Base-by-base conservation (phyloP, 2,329 filamentous ascomycete genomes). In the Pestalotiopsis sp. region DNA sequence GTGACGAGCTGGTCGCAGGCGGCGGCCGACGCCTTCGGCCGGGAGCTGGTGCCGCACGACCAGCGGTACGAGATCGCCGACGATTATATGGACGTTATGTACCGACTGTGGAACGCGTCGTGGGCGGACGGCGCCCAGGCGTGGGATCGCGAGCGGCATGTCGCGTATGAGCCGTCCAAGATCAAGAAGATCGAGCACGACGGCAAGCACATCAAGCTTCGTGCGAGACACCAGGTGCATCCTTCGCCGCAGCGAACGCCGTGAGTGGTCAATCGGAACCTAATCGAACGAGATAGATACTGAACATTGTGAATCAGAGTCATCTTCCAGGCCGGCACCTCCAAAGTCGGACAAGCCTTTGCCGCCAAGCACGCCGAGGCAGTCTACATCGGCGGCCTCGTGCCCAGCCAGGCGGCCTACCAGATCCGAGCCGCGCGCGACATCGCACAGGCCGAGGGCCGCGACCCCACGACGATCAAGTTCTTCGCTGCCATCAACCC, bases 161-260 rank as follows among this genome's bases (percentile, higher is more conserved):
- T 73, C 0, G 81, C 81, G 40, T 78, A 76, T 1, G 73, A 79
- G 40, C 77, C 79, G 0, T 62, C 66, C n/a, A 64, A 64, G 61
- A 87, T 92, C 3, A 82, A 88, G 7, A 79, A 88, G 69, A 91
- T 92, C 74, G 85, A 90, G 71, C 89, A 91, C 73, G 75, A 81
- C 1, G 88, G 88, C 3, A 87, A 88, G 72, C 86, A 88, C 75
- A 90, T 85, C 76, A 81, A 77, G 1, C 85, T 90, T 0, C 85
- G 86, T 0, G 88, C 88, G 0, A 86, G 87, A 13, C 87, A 91
- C 69, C 83, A 90, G 70, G 87, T 85, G 73, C 84, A 90, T 67
- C 89, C 89, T 0, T 84, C 84, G 3, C 88, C 88, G 0, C 89
- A 91, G 71, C 82, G 89, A 1, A 91, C 89, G 0, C 89, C 89